A percentile compares a stretch with the other conserved stretches of the same genome.
Conservation (phyloP, 805 yeast species). For the Torulaspora gathmanii region DNA sequence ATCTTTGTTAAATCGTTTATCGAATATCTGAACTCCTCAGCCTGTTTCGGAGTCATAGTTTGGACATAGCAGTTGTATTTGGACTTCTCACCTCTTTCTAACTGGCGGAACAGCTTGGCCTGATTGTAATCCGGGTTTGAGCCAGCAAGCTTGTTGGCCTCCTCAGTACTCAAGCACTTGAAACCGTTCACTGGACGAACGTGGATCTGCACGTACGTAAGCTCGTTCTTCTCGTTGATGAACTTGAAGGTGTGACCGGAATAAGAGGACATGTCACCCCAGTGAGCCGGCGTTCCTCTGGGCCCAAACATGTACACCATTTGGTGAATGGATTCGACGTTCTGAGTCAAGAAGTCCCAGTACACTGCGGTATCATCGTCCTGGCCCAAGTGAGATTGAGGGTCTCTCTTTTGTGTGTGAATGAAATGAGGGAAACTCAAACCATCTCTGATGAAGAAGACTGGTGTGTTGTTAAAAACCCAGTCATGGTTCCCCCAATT, state of each 20-base stretch:
- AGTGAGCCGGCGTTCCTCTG: constrained; percentile 54
- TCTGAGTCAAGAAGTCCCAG: constrained; percentile 55
- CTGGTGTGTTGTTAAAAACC: constrained; percentile 83
- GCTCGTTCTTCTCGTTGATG: constrained; percentile 46
- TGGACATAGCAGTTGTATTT: constrained; percentile 52
- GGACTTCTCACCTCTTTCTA: constrained; percentile 48
- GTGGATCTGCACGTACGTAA: constrained; percentile 56
- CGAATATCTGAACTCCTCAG: constrained; percentile 67
- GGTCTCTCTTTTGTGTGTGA: constrained; percentile 85
- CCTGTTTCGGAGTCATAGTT: constrained; percentile 71
- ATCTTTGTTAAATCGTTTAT: constrained; percentile 85
- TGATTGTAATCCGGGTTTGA: constrained; percentile 49
- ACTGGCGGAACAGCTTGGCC: constrained; percentile 40
- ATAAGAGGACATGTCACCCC: constrained; percentile 56
- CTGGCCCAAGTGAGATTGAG: constrained; percentile 45
- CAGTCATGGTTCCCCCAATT: constrained; percentile 82
- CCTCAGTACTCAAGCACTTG: constrained; percentile 42
- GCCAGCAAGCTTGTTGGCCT: constrained; percentile 45
- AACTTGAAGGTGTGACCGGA: constrained; percentile 63
- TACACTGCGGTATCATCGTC: constrained; percentile 44
- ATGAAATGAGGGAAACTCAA: constrained; percentile 82
- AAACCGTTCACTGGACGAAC: constrained; percentile 48
- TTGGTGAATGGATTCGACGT: constrained; percentile 56
- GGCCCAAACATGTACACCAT: constrained; percentile 53
- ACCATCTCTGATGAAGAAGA: constrained; percentile 73